Percentiles rank a stretch among this genome's conserved stretches.
These are phyloP conservation scores for Xanthoconium separans DNA, from an alignment of 1,284 basidiomycete genomes.

Conservation along the genomic window DNA sequence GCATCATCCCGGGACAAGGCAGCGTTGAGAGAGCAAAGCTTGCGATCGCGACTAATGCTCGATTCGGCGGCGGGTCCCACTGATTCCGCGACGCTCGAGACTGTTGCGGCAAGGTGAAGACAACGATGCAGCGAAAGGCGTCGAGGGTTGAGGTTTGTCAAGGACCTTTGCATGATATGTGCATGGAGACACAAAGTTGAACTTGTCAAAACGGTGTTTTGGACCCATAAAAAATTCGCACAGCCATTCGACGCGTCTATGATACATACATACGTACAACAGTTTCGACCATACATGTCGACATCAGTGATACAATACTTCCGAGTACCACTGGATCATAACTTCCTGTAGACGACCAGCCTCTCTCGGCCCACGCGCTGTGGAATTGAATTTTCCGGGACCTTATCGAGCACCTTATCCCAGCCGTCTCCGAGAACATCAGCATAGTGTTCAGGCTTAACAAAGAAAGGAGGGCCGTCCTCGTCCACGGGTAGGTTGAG, in stretches of 20 bases:
- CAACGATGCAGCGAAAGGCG: constrained; percentile 7
- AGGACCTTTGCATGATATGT: constrained; percentile 27
- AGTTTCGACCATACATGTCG: no score
- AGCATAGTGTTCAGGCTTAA: constrained; percentile 58
- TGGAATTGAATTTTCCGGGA: constrained; percentile 42
- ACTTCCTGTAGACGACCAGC: constrained; percentile 14
- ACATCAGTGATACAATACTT: no score
- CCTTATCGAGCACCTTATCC: constrained; percentile 53
- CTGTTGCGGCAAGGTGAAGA: constrained; percentile 9
- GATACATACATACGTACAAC: no score
- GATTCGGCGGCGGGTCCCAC: constrained; percentile 3
- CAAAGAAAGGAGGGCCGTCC: constrained; percentile 63
- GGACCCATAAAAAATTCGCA: constrained; percentile 12
- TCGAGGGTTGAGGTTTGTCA: constrained; percentile 21
- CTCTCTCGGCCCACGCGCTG: constrained; percentile 33
- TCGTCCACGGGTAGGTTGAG: constrained; percentile 49
- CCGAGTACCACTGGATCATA: constrained; percentile 1
- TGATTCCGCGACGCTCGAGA: constrained; percentile 2
- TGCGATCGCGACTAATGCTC: constrained; percentile 21
- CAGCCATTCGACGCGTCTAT: no score
- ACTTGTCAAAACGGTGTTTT: no score
- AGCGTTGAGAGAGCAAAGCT: constrained; percentile 33
- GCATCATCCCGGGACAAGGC: constrained; percentile 31
- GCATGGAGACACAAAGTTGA: constrained; percentile 12
- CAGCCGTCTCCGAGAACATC: constrained; percentile 53